Evolutionary conservation across 2,329 filamentous ascomycete genomes (phyloP).

Genomic region (Ascochyta fabae): DNA sequence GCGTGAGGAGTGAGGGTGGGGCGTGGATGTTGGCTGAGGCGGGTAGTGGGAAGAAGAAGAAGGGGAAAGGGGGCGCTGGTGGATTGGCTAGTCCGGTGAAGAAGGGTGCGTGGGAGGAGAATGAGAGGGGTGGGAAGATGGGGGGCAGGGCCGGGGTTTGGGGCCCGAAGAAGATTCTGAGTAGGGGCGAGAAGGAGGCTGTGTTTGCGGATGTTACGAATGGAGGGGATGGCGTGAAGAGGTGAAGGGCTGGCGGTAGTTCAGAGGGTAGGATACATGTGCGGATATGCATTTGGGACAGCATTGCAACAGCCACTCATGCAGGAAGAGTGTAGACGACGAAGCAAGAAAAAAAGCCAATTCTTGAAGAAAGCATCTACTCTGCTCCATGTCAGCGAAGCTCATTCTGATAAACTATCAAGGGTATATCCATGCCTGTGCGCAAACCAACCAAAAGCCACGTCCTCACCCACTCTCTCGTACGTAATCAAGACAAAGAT

Average conservation of each 20-base stretch:
- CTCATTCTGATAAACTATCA: constrained; percentile 14
- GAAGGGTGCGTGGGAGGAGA: constrained; percentile 9
- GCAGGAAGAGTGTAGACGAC: no score
- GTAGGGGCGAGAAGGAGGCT: constrained; percentile 22
- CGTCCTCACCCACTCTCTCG: no score
- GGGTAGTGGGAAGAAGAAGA: constrained; percentile 28
- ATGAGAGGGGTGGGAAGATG: constrained; percentile 14
- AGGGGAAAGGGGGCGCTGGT: constrained; percentile 1
- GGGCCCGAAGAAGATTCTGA: constrained; percentile 38
- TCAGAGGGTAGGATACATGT: neutral
- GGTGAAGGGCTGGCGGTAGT: neutral
- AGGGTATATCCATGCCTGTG: constrained; percentile 21
- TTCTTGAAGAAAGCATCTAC: neutral
- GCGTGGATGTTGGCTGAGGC: constrained; percentile 28
- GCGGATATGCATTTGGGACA: neutral
- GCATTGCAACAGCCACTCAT: neutral
- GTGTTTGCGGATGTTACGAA: neutral
- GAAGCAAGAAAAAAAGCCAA: no score
- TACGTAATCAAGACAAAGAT: neutral
- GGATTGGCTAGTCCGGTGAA: neutral
- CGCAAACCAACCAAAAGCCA: neutral
- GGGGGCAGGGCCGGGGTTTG: constrained; percentile 33
- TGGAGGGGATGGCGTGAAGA: constrained; percentile 3
- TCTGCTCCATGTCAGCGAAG: constrained; percentile 6
- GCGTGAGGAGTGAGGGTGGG: constrained; percentile 27